Base-by-base conservation (phyloP, 1,284 basidiomycete genomes). In the Apiotrichum domesticum region DNA sequence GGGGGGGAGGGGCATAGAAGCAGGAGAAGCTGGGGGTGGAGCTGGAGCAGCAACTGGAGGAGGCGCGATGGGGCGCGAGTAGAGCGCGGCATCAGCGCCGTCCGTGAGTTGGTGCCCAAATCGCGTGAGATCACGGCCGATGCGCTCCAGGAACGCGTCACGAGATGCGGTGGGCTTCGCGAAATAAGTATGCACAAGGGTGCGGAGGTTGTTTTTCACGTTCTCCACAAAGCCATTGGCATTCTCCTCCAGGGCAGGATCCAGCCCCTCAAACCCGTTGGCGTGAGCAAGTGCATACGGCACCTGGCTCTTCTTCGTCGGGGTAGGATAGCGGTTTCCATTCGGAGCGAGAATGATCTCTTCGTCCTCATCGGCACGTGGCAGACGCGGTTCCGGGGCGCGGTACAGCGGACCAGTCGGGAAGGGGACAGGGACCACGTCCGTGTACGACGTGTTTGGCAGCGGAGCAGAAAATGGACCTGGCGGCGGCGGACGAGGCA, bases 191-290 rank as follows among this genome's bases (percentile, higher is more conserved):
- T 52, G 52, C 9, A 71, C 61, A 15, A 75, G 63, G 3, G 62
- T 63, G 43, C 63, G 63, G 1, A 73, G 57, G 51, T 75, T 75
- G 29, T 63, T 61, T 70, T 63, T 66, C 56, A 75, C 71, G 54
- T 73, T 75, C n/a, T 69, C 60, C 5, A 73, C 61, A 48, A 75
- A 73, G 1, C 72, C 70, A 4, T 62, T 56, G 0, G 68, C 67
- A 56, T 73, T 69, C 46, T 56, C 61, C 43, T 69, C 68, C 44
- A 71, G 59, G 6, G 63, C 59, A 2, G 58, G 46, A 32, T 66
- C 63, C 34, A 75, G 52, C 1, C 68, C 70, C 29, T 68, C 69
- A 14, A 63, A 60, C 2, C 73, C 73, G 10, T 70, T 56, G 8
- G 58, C 54, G 55, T 73, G 65, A 7, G 45, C 63, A n/a, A 49